Evolutionary conservation across 768 basidiomycete genomes (phyloP).

Genomic region (Gelatoporia subvermispora): DNA sequence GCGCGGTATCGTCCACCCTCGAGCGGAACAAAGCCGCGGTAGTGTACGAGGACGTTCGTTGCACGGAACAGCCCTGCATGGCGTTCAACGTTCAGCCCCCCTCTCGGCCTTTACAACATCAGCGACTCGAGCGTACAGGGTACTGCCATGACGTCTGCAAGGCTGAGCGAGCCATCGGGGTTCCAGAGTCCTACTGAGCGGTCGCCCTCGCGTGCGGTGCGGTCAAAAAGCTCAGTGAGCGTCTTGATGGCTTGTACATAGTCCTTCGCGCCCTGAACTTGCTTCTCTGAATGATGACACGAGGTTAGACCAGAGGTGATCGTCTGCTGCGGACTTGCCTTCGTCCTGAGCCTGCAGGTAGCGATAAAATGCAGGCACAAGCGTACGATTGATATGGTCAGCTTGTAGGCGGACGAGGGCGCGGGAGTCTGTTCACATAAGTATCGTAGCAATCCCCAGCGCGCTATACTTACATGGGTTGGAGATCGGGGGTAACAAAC

Average conservation of each 20-base stretch:
- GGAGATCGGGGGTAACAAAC: slow-evolving; percentile 50
- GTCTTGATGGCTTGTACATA: slow-evolving; percentile 46
- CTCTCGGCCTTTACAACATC: too few relatives aligned
- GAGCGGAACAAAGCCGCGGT: slow-evolving; percentile 61
- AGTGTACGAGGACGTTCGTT: slow-evolving; percentile 56
- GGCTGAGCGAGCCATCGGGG: slow-evolving; percentile 46
- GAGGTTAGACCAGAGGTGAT: background rate
- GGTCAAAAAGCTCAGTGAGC: slow-evolving; percentile 51
- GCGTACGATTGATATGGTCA: slow-evolving; percentile 58
- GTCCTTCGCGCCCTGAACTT: slow-evolving; percentile 48
- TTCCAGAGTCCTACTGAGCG: slow-evolving; percentile 57
- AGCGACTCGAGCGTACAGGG: slow-evolving; percentile 48
- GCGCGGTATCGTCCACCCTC: slow-evolving; percentile 41
- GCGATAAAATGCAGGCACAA: slow-evolving; percentile 72
- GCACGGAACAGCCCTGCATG: slow-evolving; percentile 65
- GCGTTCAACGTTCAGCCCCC: background rate
- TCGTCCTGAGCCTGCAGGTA: slow-evolving; percentile 66
- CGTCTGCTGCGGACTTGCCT: slow-evolving; percentile 5
- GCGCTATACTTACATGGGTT: slow-evolving; percentile 49
- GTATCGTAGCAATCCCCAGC: too few relatives aligned
- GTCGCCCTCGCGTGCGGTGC: slow-evolving; percentile 35
- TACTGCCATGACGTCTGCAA: slow-evolving; percentile 63
- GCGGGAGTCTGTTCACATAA: slow-evolving; percentile 46
- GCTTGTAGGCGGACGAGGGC: slow-evolving; percentile 63
- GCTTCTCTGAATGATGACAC: slow-evolving; percentile 27